Conservation (phyloP, 2,329 filamentous ascomycete species). For the Dryadomyces quercus-mongolicae region DNA sequence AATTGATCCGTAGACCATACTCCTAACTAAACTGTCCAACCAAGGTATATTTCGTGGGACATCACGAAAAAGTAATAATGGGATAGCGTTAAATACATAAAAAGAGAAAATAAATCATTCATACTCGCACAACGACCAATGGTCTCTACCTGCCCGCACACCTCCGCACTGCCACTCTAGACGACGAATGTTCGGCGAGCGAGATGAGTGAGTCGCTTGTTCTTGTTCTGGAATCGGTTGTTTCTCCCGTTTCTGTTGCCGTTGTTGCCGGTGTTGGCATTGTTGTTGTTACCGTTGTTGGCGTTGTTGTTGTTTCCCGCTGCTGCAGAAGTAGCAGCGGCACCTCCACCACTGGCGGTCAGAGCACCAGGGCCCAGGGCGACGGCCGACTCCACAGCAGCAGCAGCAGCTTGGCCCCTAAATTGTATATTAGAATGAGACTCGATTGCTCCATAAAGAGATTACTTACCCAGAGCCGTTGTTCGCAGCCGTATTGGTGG, state of each 20-base stretch:
- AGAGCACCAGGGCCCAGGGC: constrained; percentile 14
- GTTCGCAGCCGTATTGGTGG: constrained; percentile 17
- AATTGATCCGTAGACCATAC: neutral
- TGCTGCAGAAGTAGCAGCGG: constrained; percentile 6
- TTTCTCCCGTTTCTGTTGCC: constrained; percentile 6
- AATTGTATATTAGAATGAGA: neutral
- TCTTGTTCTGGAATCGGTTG: constrained; percentile 2
- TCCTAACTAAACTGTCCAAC: neutral
- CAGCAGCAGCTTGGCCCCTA: constrained; percentile 14
- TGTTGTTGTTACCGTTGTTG: neutral
- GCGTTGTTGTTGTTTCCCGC: constrained; percentile 9
- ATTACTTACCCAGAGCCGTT: constrained; percentile 14
- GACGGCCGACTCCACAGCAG: constrained; percentile 14
- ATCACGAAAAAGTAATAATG: neutral
- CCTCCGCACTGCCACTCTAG: constrained; percentile 1
- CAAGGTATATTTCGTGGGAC: neutral
- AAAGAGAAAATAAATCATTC: constrained; percentile 1
- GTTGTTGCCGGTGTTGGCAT: constrained; percentile 1
- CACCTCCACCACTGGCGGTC: constrained; percentile 7
- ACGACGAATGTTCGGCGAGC: constrained; percentile 13
- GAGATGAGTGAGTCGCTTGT: constrained; percentile 12
- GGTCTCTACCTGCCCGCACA: neutral
- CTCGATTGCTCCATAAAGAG: too few relatives aligned
- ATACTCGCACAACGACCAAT: neutral
- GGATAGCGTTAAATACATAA: neutral